Conservation (phyloP, 306 rosid species). For the Chamaecrista fasciculata region DNA sequence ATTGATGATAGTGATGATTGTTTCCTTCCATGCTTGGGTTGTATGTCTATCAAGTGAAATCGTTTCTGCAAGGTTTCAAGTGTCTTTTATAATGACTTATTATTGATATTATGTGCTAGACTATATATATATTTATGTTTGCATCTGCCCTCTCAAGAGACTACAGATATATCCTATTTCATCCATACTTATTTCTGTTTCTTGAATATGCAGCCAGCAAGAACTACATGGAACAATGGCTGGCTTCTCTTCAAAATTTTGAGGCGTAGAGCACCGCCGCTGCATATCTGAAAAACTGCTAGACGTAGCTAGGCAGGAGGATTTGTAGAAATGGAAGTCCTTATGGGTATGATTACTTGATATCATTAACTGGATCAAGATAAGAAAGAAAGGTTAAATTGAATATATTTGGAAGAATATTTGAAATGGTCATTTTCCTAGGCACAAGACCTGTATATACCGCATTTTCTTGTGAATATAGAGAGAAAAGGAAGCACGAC, state of each 20-base stretch:
- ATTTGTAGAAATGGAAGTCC: neutral
- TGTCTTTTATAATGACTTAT: neutral
- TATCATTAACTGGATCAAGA: neutral
- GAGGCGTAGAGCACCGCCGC: slow-evolving; percentile 32
- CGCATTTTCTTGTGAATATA: neutral
- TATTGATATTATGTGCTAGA: slow-evolving; percentile 7
- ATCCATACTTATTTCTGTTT: slow-evolving; percentile 24
- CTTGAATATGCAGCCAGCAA: slow-evolving; percentile 61
- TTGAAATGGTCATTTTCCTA: neutral
- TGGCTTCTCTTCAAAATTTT: slow-evolving; percentile 61
- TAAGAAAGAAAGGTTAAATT: neutral
- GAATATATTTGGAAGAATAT: neutral
- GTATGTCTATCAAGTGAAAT: slow-evolving; percentile 8
- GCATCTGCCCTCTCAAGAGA: neutral
- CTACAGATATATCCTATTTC: neutral
- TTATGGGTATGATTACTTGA: neutral
- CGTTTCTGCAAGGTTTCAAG: neutral
- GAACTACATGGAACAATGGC: slow-evolving; percentile 65
- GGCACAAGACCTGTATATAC: neutral
- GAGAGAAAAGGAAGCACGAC: neutral
- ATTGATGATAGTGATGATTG: neutral
- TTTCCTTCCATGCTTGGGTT: neutral
- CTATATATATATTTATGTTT: too few species aligned
- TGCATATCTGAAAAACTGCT: slow-evolving; percentile 30
- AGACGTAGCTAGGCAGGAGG: neutral